Base-by-base conservation (phyloP, 1,139 yeast genomes). In the Magnusiomyces sp. region DNA sequence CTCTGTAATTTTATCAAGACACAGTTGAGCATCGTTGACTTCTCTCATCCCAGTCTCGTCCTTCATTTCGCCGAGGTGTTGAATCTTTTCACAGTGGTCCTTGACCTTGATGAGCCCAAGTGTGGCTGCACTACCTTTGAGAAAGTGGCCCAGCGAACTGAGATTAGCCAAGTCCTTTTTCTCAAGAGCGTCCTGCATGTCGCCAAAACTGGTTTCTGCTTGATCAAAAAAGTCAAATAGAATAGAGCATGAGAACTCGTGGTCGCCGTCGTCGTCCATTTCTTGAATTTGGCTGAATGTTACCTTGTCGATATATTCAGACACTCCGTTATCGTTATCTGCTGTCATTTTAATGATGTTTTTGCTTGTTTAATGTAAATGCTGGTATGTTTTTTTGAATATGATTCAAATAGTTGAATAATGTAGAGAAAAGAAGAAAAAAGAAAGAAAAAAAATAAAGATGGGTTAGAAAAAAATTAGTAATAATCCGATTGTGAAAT, bases 101-200 rank as follows among this genome's bases (percentile, higher is more conserved):
- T 92, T 87, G 50, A 92, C 85, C 56, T 81, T 79, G 43, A 79
- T 79, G 51, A 92, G 74, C 1, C 98, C 98, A 54, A 94, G 72
- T 1, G 97, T 94, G 2, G 97, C 96, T 1, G 97, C 95, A 10
- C 95, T 83, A 43, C 98, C 98, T 66, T 94, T 94, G 55, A 92
- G 73, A 65, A 87, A 92, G 65, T 92, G 98, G 27, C 98, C 98
- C 56, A 86, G 71, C 17, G 80, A 73, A 23, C 92, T 83, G 54
- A 92, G 71, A 54, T 79, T 74, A 39, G 71, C 75, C 53, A 90
- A 74, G 61, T 83, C 75, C 14, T 63, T 63, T 55, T 62, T 55
- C 52, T 55, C 59, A 51, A 88, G 65, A 42, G 81, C 79, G 14
- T 68, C 67, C 55, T 83, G 83, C 66, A 92, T 84, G 57, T 85